phyloP scores from a whole-genome alignment of 148 eudicot species.

The Amaranthus cruentus region DNA sequence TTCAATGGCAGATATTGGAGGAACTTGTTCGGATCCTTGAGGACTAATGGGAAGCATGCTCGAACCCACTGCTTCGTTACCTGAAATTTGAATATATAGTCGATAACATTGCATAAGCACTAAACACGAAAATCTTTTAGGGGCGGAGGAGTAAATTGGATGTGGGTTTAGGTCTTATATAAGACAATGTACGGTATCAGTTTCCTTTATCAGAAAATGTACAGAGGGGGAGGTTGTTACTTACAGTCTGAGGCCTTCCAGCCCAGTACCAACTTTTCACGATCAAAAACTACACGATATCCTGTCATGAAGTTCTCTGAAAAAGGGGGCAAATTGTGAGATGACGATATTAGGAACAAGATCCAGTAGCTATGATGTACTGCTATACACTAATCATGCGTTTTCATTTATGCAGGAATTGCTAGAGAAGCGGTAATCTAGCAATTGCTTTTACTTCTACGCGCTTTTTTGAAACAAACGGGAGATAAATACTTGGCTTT shows the following conservation, averaged over 20 bases:
- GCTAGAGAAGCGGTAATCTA: background rate
- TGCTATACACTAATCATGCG: no score
- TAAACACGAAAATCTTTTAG: background rate
- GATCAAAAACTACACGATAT: conserved; percentile 67
- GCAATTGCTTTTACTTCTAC: no score
- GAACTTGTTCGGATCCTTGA: conserved; percentile 25
- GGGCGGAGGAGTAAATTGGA: no score
- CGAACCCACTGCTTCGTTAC: conserved; percentile 40
- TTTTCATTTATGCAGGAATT: background rate
- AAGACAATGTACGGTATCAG: background rate
- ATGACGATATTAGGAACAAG: background rate
- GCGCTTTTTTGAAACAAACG: no score
- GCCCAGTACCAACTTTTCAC: conserved; percentile 71
- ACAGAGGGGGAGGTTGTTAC: conserved; percentile 15
- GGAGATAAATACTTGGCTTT: no score
- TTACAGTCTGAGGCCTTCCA: conserved; percentile 78
- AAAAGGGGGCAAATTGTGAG: conserved; percentile 6
- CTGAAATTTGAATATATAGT: conserved; percentile 23
- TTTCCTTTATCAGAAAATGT: background rate
- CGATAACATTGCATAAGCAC: conserved; percentile 8
- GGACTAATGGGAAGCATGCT: conserved; percentile 43
- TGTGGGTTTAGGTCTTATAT: no score
- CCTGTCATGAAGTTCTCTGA: conserved; percentile 96
- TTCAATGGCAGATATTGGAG: conserved; percentile 43
- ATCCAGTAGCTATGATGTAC: background rate